Conservation (phyloP, 306 rosid species). For the Inga oerstediana region DNA sequence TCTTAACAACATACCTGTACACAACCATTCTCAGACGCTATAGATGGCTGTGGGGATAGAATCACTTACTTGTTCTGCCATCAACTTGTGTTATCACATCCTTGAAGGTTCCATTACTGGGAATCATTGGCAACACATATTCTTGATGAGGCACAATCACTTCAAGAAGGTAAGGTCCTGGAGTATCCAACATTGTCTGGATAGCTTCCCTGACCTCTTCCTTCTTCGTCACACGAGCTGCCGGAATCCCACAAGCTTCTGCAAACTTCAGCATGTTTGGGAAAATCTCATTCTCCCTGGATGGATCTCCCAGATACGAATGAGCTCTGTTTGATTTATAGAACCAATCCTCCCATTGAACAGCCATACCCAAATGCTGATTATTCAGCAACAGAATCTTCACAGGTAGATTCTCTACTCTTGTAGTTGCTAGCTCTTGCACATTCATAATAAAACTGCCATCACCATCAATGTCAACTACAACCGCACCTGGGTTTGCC, state of each 20-base stretch:
- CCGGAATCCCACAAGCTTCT: conserved; percentile 78
- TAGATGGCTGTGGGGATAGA: background rate
- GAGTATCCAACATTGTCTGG: conserved; percentile 79
- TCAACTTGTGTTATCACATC: conserved; percentile 90
- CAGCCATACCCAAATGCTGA: conserved; percentile 96
- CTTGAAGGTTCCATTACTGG: conserved; percentile 84
- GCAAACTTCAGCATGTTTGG: conserved; percentile 88
- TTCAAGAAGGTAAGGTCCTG: conserved; percentile 89
- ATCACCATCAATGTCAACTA: conserved; percentile 91
- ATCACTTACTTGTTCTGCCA: conserved; percentile 66
- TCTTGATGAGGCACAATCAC: conserved; percentile 95
- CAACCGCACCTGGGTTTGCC: conserved; percentile 64
- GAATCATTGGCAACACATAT: conserved; percentile 95
- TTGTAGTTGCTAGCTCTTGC: conserved; percentile 77
- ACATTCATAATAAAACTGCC: conserved; percentile 93
- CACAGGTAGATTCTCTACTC: conserved; percentile 79
- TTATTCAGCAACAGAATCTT: conserved; percentile 81
- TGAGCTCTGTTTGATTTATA: conserved; percentile 85
- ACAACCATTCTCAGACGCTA: background rate
- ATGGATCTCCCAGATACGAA: conserved; percentile 78
- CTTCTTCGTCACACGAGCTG: conserved; percentile 68
- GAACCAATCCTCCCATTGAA: conserved; percentile 95
- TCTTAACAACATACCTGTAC: conserved; percentile 15
- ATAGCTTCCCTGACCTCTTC: conserved; percentile 69
- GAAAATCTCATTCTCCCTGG: conserved; percentile 64